Base-by-base conservation (phyloP, 768 basidiomycete genomes). In the Boletellus sp. region DNA sequence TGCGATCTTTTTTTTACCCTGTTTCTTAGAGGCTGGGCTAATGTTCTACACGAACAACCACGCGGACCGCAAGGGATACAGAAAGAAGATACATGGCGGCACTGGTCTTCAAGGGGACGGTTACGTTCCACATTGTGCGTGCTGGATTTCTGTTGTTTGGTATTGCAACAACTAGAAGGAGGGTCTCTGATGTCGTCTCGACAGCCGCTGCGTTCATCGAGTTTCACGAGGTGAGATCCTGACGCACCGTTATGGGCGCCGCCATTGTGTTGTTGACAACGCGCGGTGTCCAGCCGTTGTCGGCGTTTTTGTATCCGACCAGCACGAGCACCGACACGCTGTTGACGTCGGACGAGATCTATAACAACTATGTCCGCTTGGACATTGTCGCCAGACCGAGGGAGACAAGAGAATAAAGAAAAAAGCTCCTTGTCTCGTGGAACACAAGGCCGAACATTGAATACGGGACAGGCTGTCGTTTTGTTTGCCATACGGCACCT, bases 51-150 rank as follows among this genome's bases (percentile, higher is more conserved):
- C 84, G 3, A 81, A 83, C 60, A 79, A 77, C 42, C 68, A 78
- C 47, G 70, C 81, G 13, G 67, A 75, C 42, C 64, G 72, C 16
- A 62, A 68, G 16, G 74, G 72, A 15, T 78, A 80, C 28, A 75
- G 83, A 39, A 88, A 89, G 74, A 79, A 77, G 64, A 84, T 87
- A 32, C 87, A 90, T 58, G 86, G 87, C 16, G 86, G 87, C 3
- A 80, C 78, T n/a, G 85, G 85, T 20, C 66, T 70, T 17, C 67
- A 62, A 42, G 79, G 79, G 1, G 79, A 83, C 49, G 79, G 82
- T 6, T 88, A 89, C 60, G 68, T 71, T 31, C 71, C 78, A 15
- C 76, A 75, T 46, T 76, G 85, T 85, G 66, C 48, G 80, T 32
- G n/a, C 23, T 41, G n/a, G n/a, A n/a, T 8, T 41, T 11, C 28